These are phyloP conservation scores for Solanum hybrid DNA, from an alignment of 305 asterid genomes.

Conservation along the genomic window DNA sequence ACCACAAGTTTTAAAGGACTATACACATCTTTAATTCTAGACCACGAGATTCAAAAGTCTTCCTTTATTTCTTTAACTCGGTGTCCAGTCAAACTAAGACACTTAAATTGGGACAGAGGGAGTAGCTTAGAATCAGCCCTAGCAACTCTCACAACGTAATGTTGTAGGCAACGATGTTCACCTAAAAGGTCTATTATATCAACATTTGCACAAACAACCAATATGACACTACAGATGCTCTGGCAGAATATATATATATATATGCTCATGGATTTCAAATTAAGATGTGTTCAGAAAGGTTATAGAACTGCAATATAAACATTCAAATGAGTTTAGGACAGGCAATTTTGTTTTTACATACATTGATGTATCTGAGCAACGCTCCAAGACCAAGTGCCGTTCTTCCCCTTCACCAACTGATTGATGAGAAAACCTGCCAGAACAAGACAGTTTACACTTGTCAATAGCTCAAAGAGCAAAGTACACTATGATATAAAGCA, in stretches of 20 bases:
- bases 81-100: background rate
- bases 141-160: background rate
- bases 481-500: background rate
- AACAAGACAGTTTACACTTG: conserved; percentile 13
- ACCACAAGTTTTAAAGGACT: background rate
- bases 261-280: background rate
- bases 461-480: background rate
- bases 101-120: background rate
- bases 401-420: conserved; percentile 91
- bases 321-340: background rate
- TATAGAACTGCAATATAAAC: background rate
- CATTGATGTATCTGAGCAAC: conserved; percentile 72
- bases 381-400: conserved; percentile 75
- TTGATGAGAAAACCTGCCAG: conserved; percentile 66
- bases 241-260: background rate
- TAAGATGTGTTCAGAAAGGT: background rate
- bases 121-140: background rate
- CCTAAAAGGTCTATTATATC: background rate
- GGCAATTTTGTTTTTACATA: conserved; percentile 30
- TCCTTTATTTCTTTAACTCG: background rate
- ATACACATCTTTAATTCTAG: background rate
- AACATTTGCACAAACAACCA: background rate
- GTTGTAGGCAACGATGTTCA: background rate
- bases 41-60: background rate
- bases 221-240: background rate